phyloP scores from a whole-genome alignment of 2,329 filamentous ascomycete genomes.

The Raffaelea arxii region DNA sequence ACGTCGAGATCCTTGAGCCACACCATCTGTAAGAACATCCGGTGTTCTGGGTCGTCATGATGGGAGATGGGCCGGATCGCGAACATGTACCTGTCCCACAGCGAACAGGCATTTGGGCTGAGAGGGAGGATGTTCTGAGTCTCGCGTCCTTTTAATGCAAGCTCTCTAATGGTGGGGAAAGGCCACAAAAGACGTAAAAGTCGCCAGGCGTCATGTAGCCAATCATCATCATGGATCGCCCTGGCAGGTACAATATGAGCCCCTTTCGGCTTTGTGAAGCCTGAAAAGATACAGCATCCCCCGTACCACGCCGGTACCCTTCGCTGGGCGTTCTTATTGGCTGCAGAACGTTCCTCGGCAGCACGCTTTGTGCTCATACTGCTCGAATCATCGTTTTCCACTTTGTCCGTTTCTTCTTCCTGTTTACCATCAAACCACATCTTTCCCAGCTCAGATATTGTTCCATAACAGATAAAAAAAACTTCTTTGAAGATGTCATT shows the following conservation, averaged over 20 bases:
- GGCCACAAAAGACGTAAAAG: too few species aligned
- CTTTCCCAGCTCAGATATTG: not conserved
- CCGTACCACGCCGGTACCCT: too few species aligned
- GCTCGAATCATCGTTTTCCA: not conserved
- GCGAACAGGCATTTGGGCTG: not conserved
- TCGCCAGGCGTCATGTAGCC: too few species aligned
- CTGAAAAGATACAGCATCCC: constrained; percentile 3
- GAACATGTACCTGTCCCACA: constrained; percentile 2
- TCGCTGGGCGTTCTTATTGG: too few species aligned
- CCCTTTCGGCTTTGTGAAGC: constrained; percentile 2
- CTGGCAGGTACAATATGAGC: constrained; percentile 6
- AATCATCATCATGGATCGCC: not conserved
- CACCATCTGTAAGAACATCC: constrained; percentile 5
- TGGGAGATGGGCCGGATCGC: constrained; percentile 1
- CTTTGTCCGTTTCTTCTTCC: not conserved
- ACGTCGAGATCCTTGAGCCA: not conserved
- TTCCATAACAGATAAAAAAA: too few species aligned
- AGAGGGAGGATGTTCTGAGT: constrained; percentile 3
- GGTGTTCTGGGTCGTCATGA: not conserved
- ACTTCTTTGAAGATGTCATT: too few species aligned
- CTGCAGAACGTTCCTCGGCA: too few species aligned
- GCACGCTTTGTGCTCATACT: too few species aligned
- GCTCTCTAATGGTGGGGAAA: not conserved
- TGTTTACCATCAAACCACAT: not conserved
- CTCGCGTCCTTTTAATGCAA: not conserved